Base-by-base conservation (phyloP, 805 yeast genomes). In the Yarrowia sp. region DNA sequence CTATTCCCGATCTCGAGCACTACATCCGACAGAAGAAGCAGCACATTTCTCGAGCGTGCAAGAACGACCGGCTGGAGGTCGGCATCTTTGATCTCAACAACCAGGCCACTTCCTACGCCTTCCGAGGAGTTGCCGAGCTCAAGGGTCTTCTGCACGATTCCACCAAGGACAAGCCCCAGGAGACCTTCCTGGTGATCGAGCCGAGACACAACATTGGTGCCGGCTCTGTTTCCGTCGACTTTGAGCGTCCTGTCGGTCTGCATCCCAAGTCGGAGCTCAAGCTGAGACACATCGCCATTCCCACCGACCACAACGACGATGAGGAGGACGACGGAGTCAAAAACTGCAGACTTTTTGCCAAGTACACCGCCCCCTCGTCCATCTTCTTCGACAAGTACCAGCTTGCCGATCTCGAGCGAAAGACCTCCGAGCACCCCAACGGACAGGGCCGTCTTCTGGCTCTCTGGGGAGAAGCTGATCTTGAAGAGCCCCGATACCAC, bases 331-430 rank as follows among this genome's bases (percentile, higher is more conserved):
- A 58, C 19, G 64, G 44, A 12, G 50, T 40, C 39, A 40, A 40
- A 1, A 68, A 72, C 3, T 86, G 90, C 76, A 77, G 78, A 43
- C 78, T 84, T 15, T 84, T 76, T 70, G 74, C 82, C 36, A 77
- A 78, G 70, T 74, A 83, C 34, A 79, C 81, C 9, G 71, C 85
- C 12, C 86, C 87, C 3, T 74, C 76, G 5, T 76, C 78, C 17
- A 67, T 86, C 20, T 85, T 86, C 71, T 78, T 85, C n/a, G 89
- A 86, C 75, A 78, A 78, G 72, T 86, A 84, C 73, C 87, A 86
- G 73, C 79, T 84, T 30, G 70, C 79, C 39, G 78, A 76, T 30
- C 72, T 76, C n/a, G 74, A 74, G 15, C 68, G 73, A 42, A 68
- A 72, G 7, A 71, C 65, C 34, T 24, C 74, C 3, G 69, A 70